Evolutionary conservation across 495 filamentous ascomycete species (phyloP).

Genomic region (Aspergillus nidulans): DNA sequence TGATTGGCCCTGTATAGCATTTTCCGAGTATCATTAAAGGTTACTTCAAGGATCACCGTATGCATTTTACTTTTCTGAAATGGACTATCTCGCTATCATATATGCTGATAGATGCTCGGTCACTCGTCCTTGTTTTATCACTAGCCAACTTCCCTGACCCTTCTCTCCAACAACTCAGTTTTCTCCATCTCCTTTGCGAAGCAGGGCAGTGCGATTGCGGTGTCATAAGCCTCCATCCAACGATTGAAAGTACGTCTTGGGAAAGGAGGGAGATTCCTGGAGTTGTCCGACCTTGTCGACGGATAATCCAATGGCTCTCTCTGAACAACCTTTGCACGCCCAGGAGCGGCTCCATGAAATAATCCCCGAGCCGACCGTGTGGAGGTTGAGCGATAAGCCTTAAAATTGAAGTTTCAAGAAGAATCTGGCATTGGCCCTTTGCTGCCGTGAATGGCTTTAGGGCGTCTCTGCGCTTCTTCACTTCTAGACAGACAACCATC

Average conservation of each 20-base stretch:
- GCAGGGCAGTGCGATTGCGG: background rate
- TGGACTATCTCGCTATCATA: too few relatives aligned
- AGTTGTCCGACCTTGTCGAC: slow-evolving; percentile 8
- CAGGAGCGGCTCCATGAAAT: slow-evolving; percentile 5
- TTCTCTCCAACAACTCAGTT: background rate
- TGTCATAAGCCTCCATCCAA: slow-evolving; percentile 1
- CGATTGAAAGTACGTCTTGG: slow-evolving; percentile 14
- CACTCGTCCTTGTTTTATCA: too few relatives aligned
- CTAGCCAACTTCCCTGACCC: background rate
- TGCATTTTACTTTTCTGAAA: too few relatives aligned
- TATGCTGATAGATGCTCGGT: too few relatives aligned
- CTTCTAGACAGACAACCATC: background rate
- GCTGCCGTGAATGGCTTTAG: background rate
- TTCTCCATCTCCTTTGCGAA: background rate
- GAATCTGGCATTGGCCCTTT: background rate
- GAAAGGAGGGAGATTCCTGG: slow-evolving; percentile 13
- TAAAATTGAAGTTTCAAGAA: slow-evolving; percentile 7
- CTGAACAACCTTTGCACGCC: slow-evolving; percentile 3
- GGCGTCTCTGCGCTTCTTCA: background rate
- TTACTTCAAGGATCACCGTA: too few relatives aligned
- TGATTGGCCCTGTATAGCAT: too few relatives aligned
- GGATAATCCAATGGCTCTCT: slow-evolving; percentile 9
- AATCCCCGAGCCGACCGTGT: background rate
- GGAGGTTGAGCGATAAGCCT: background rate
- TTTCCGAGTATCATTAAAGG: too few relatives aligned